These are phyloP conservation scores for Exophiala phaeomuriformis DNA, from an alignment of 2,329 filamentous ascomycete species.

Conservation along the genomic window DNA sequence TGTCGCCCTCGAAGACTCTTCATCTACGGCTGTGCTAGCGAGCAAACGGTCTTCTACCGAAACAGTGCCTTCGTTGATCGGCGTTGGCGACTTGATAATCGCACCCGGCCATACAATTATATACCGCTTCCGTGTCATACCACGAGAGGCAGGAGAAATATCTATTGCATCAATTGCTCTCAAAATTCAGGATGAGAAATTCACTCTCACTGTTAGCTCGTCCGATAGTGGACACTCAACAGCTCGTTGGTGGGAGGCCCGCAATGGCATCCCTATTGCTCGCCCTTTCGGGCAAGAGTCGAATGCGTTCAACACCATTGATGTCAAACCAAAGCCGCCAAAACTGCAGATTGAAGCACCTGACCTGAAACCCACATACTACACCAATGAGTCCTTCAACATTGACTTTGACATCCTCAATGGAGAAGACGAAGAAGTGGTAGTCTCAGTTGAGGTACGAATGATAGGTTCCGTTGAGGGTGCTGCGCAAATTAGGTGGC, in stretches of 20 bases:
- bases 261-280: constrained; percentile 31
- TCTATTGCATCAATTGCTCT: constrained; percentile 59
- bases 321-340: constrained; percentile 78
- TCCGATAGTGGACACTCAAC: constrained; percentile 34
- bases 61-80: constrained; percentile 41
- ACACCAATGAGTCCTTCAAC: constrained; percentile 69
- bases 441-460: constrained; percentile 61
- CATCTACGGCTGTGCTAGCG: constrained; percentile 26
- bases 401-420: constrained; percentile 68
- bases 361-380: constrained; percentile 63
- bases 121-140: constrained; percentile 62
- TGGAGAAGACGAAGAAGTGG: constrained; percentile 71
- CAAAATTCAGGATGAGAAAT: constrained; percentile 56
- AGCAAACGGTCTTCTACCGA: constrained; percentile 33
- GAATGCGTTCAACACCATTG: constrained; percentile 50
- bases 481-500: constrained; percentile 42
- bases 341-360: constrained; percentile 72
- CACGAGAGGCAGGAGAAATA: constrained; percentile 76
- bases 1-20: constrained; percentile 33
- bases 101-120: constrained; percentile 60
- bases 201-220: constrained; percentile 61
- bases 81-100: constrained; percentile 58
- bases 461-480: constrained; percentile 53
- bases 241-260: constrained; percentile 40
- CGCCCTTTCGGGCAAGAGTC: constrained; percentile 40